Evolutionary conservation across 768 basidiomycete species (phyloP).

Genomic region (Vararia minispora): DNA sequence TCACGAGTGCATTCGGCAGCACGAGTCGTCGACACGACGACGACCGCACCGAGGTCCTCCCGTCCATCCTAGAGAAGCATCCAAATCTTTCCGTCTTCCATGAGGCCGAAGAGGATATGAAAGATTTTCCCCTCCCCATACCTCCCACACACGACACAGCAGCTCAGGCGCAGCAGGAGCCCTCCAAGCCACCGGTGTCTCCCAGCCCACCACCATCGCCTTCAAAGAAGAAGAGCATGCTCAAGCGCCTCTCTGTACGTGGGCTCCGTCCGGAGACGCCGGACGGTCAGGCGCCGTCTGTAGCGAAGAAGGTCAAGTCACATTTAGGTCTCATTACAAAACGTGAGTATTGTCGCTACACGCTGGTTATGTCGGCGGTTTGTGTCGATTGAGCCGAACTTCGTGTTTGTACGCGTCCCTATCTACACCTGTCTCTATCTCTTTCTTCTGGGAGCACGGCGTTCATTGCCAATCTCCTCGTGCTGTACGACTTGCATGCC

Average conservation of each 20-base stretch:
- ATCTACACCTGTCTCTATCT: too few relatives aligned
- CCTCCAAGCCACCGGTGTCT: too few relatives aligned
- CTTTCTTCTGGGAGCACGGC: too few relatives aligned
- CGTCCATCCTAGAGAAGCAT: slow-evolving; percentile 8
- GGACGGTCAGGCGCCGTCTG: slow-evolving; percentile 7
- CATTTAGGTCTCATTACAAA: slow-evolving; percentile 10
- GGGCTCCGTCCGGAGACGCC: slow-evolving; percentile 7
- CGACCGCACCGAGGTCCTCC: slow-evolving; percentile 9
- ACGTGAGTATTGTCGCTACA: slow-evolving; percentile 1
- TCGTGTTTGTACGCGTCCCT: too few relatives aligned
- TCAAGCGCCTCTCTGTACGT: slow-evolving; percentile 13
- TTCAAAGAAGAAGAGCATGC: slow-evolving; percentile 9
- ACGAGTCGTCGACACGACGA: too few relatives aligned
- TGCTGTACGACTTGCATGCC: too few relatives aligned
- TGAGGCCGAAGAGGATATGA: slow-evolving; percentile 4
- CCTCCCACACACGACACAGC: too few relatives aligned
- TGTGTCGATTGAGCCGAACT: too few relatives aligned
- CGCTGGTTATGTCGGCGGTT: background rate
- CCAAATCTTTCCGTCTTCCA: slow-evolving; percentile 7
- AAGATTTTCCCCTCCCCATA: slow-evolving; percentile 11
- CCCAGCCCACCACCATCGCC: slow-evolving; percentile 13
- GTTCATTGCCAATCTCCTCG: too few relatives aligned
- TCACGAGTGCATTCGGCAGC: too few relatives aligned
- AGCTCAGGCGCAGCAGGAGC: too few relatives aligned
- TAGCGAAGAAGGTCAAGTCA: slow-evolving; percentile 14